A percentile compares a stretch with the other conserved stretches of the same genome.
Conservation (phyloP, 1,139 yeast species). For the Hyphopichia pseudoburtonii region DNA sequence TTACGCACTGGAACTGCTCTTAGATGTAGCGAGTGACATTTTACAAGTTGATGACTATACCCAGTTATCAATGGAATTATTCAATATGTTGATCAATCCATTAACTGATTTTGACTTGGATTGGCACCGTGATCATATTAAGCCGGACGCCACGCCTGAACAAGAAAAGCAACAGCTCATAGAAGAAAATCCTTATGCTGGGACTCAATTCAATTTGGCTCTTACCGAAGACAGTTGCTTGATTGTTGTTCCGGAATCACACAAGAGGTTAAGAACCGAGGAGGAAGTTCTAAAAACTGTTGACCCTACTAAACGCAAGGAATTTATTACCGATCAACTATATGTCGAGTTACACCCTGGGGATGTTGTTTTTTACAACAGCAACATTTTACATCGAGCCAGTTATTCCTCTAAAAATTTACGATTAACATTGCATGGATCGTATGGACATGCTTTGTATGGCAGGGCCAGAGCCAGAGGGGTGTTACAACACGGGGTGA, state of each 20-base stretch:
- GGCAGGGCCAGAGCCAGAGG: conserved; percentile 52
- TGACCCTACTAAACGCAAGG: conserved; percentile 30
- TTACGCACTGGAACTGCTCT: conserved; percentile 43
- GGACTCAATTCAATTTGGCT: conserved; percentile 57
- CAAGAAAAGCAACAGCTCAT: conserved; percentile 45
- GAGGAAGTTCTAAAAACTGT: conserved; percentile 48
- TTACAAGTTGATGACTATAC: conserved; percentile 37
- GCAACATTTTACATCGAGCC: conserved; percentile 54
- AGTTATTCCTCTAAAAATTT: conserved; percentile 39
- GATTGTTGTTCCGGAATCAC: conserved; percentile 54
- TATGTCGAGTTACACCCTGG: conserved; percentile 51
- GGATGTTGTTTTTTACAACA: conserved; percentile 54
- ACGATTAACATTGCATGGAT: conserved; percentile 54
- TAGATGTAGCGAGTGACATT: conserved; percentile 45
- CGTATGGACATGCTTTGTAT: conserved; percentile 48
- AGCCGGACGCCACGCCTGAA: conserved; percentile 48
- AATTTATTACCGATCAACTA: conserved; percentile 41
- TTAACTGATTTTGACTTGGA: conserved; percentile 55
- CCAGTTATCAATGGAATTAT: conserved; percentile 53
- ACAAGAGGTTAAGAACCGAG: conserved; percentile 45
- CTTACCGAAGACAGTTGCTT: conserved; percentile 50
- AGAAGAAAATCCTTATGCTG: conserved; percentile 47
- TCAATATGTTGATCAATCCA: conserved; percentile 59
- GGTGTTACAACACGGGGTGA: conserved; percentile 56
- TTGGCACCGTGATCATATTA: conserved; percentile 58